Conservation (phyloP, 2,329 filamentous ascomycete species). For the Huntiella bhutanensis region DNA sequence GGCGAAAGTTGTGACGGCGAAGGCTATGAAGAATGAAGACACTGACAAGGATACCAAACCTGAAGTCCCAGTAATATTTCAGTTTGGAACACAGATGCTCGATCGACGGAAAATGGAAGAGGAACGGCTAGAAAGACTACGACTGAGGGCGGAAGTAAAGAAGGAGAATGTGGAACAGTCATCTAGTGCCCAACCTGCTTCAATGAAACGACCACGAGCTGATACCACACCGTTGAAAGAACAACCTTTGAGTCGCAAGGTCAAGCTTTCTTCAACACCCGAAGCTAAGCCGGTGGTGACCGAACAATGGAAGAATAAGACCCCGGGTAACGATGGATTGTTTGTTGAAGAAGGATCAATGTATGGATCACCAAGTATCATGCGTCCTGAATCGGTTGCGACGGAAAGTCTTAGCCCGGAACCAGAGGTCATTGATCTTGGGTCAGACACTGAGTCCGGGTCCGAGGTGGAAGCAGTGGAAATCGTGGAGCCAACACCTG, state of each 20-base stretch:
- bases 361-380: background rate
- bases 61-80: background rate
- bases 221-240: background rate
- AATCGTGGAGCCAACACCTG: background rate
- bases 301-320: background rate
- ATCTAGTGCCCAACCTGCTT: background rate
- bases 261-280: background rate
- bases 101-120: slow-evolving; percentile 73
- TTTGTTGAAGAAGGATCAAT: background rate
- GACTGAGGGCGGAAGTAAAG: background rate
- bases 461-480: background rate
- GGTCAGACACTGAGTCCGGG: slow-evolving; percentile 2
- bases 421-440: slow-evolving; percentile 1
- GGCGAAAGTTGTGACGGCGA: too few relatives aligned
- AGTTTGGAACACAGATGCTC: slow-evolving; percentile 31
- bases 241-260: background rate
- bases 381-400: background rate
- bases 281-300: background rate
- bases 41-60: background rate
- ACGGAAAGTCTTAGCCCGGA: background rate
- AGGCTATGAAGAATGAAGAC: background rate
- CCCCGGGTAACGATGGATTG: background rate
- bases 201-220: slow-evolving; percentile 4
- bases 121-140: slow-evolving; percentile 49
- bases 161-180: too few relatives aligned